Base-by-base conservation (phyloP, 345 rosid species). In the Euphorbia pulcherrima region DNA sequence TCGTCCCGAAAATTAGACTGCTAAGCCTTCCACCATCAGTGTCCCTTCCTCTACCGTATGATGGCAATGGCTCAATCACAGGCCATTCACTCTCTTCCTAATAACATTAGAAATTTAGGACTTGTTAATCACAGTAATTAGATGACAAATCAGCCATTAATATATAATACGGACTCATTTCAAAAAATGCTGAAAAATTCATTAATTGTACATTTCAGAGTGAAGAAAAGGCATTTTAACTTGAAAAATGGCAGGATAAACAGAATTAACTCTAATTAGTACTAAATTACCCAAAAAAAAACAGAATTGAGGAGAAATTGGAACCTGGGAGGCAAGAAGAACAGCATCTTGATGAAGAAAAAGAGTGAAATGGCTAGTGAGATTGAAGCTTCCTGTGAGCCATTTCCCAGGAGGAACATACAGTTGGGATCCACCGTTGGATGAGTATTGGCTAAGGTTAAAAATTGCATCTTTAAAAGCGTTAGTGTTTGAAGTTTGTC, bases 41-140 rank as follows among this genome's bases (percentile, higher is more conserved):
- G 58, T 80, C 83, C 74, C 79, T 83, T 52, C 86, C 86, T 52
- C 78, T 75, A 13, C 86, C 86, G 23, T 83, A 80, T 7, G 86
- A 78, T n/a, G 86, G 86, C 75, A 82, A 40, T 11, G 86, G 80
- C 2, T 77, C 72, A 7, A 69, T 65, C 74, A 82, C 58, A 18
- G 83, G 83, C 81, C 80, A 83, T 39, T 65, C 67, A 2, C 44
- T 69, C 23, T 75, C 70, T 53, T 75, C 82, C 83, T 76, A 40
- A 71, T 75, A 39, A 28, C 58, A 69, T 58, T 60, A 56, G 21
- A 48, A 27, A 63, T 28, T 0, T 35, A 39, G 29, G 29, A 55
- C 30, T 26, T 20, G 29, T 40, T 29, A n/a, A 47, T 30, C 9
- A 30, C 16, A 54, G 50, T 27, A 23, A 55, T 64, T 52, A 4